Conservation (phyloP, 2,329 filamentous ascomycete species). For the Pseudocercospora cruenta region DNA sequence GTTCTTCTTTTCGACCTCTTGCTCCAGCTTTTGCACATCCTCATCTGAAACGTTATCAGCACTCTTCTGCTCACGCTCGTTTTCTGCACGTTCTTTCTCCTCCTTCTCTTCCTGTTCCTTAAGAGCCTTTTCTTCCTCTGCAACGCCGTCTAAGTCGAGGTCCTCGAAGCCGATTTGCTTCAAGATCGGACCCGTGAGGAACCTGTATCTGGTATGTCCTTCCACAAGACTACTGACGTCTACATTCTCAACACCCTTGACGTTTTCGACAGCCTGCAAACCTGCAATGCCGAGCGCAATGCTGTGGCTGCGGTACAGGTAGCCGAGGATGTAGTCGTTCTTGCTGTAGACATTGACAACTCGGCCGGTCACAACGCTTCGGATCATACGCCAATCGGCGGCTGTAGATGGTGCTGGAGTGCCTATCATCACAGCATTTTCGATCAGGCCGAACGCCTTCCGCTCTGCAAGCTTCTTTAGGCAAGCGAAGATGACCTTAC, state of each 20-base stretch:
- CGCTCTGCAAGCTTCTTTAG: constrained; percentile 75
- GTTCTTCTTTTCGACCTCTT: constrained; percentile 49
- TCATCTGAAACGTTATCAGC: constrained; percentile 40
- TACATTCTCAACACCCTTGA: constrained; percentile 66
- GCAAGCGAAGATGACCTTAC: constrained; percentile 75
- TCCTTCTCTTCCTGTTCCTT: constrained; percentile 45
- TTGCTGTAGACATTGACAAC: constrained; percentile 87
- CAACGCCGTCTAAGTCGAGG: constrained; percentile 52
- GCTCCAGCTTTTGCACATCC: constrained; percentile 42
- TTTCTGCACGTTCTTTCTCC: constrained; percentile 35
- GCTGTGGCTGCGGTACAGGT: constrained; percentile 82
- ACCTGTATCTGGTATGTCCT: constrained; percentile 57
- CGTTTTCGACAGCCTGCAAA: constrained; percentile 70
- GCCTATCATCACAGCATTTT: constrained; percentile 81
- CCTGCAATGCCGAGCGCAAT: constrained; percentile 84
- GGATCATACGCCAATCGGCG: constrained; percentile 74
- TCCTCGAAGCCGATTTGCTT: constrained; percentile 58
- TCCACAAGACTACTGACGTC: constrained; percentile 56
- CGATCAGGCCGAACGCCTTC: constrained; percentile 79
- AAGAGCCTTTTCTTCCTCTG: constrained; percentile 48
- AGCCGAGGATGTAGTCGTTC: constrained; percentile 84
- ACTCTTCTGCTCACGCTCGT: constrained; percentile 32
- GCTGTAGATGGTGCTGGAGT: constrained; percentile 74
- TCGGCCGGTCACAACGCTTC: constrained; percentile 76
- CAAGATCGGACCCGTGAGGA: constrained; percentile 55